Percentiles rank a stretch among this genome's conserved stretches.
Conservation (phyloP, 1,139 yeast genomes). For the Suzukiozyma palmioleophila region DNA sequence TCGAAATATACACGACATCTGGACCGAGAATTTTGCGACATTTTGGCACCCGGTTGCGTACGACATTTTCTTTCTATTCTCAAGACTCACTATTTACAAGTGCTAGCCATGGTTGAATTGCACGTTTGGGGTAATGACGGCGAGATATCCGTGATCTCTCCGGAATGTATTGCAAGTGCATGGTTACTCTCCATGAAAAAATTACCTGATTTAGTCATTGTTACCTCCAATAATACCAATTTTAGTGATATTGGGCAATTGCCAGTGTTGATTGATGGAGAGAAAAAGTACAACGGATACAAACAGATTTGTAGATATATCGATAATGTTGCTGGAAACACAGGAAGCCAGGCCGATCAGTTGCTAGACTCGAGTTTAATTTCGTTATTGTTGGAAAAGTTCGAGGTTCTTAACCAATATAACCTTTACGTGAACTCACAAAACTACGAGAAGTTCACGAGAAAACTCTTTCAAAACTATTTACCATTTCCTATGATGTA, state of each 20-base stretch:
- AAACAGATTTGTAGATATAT: conserved; percentile 36
- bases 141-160: conserved; percentile 33
- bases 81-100: background rate
- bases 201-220: conserved; percentile 24
- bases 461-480: conserved; percentile 54
- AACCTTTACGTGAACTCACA: conserved; percentile 54
- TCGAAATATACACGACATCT: background rate
- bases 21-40: too few species aligned
- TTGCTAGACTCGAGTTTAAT: conserved; percentile 21
- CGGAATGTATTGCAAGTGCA: conserved; percentile 34
- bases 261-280: conserved; percentile 48
- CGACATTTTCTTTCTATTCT: background rate
- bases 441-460: conserved; percentile 63
- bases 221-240: conserved; percentile 58
- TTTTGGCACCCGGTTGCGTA: too few species aligned
- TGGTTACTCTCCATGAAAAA: conserved; percentile 25
- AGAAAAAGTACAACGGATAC: conserved; percentile 41
- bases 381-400: conserved; percentile 33
- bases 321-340: conserved; percentile 15
- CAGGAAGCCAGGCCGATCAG: background rate
- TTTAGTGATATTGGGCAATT: conserved; percentile 48
- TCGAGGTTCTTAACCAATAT: conserved; percentile 54
- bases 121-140: conserved; percentile 55
- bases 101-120: conserved; percentile 26
- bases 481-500: conserved; percentile 87